phyloP scores from a whole-genome alignment of 2,329 filamentous ascomycete species.

The Claviceps sp. region DNA sequence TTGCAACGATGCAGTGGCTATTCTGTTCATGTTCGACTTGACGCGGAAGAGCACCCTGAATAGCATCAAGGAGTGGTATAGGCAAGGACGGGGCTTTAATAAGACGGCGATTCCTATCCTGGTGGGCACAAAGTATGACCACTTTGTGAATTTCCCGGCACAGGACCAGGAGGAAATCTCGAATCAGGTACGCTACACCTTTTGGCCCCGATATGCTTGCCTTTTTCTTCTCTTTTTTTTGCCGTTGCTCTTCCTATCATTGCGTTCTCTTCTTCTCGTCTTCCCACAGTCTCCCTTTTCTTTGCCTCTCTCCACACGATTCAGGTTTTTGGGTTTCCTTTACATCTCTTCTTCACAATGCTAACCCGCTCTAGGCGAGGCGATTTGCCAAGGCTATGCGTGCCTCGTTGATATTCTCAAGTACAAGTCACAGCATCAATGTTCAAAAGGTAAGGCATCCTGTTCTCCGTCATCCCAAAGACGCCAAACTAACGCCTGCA shows the following conservation, averaged over 20 bases:
- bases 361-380: conserved; percentile 48
- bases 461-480: background rate
- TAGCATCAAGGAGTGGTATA: conserved; percentile 99
- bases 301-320: background rate
- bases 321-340: too few species aligned
- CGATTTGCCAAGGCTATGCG: conserved; percentile 98
- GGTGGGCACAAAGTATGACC: conserved; percentile 96
- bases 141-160: conserved; percentile 95
- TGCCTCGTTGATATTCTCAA: conserved; percentile 93
- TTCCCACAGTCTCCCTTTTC: background rate
- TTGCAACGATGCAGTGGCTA: conserved; percentile 96
- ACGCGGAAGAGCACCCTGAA: conserved; percentile 97
- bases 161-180: conserved; percentile 99
- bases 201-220: conserved; percentile 2
- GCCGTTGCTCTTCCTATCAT: background rate
- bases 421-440: conserved; percentile 98
- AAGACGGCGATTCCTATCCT: conserved; percentile 99
- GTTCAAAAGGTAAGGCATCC: conserved; percentile 66
- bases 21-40: conserved; percentile 98
- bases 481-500: conserved; percentile 5
- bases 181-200: conserved; percentile 52
- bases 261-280: background rate
- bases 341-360: background rate
- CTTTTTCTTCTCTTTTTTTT: background rate
- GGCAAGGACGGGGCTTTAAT: conserved; percentile 95